Evolutionary conservation across 2,329 filamentous ascomycete genomes (phyloP).

Genomic region (Cryphonectria japonica): DNA sequence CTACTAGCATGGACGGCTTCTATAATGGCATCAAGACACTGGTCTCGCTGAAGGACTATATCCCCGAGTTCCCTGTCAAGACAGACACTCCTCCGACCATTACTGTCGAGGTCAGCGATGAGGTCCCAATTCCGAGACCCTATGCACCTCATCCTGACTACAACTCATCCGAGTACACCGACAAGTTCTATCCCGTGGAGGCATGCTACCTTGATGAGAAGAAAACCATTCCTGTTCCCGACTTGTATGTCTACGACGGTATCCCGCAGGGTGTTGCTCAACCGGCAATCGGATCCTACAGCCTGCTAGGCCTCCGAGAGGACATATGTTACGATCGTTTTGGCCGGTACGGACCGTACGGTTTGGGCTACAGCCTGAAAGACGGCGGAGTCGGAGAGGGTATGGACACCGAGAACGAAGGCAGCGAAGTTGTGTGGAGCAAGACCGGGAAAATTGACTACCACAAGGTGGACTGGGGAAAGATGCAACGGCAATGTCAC

Average conservation of each 20-base stretch:
- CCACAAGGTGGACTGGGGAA: constrained; percentile 57
- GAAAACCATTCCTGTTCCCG: constrained; percentile 60
- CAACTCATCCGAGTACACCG: constrained; percentile 57
- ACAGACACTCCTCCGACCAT: constrained; percentile 36
- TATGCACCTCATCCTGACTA: constrained; percentile 76
- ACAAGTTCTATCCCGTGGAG: constrained; percentile 56
- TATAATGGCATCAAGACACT: constrained; percentile 77
- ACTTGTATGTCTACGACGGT: constrained; percentile 70
- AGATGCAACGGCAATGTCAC: constrained; percentile 57
- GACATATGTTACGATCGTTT: constrained; percentile 89
- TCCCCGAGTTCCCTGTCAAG: constrained; percentile 71
- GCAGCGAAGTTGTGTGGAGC: constrained; percentile 63
- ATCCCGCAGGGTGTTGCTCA: constrained; percentile 78
- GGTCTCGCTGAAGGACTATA: constrained; percentile 64
- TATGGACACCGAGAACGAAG: constrained; percentile 73
- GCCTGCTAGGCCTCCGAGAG: constrained; percentile 71
- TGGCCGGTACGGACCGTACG: constrained; percentile 82
- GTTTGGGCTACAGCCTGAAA: constrained; percentile 76
- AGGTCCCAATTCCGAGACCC: constrained; percentile 49
- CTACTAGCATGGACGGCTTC: constrained; percentile 73
- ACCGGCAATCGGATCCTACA: constrained; percentile 76
- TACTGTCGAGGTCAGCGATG: constrained; percentile 38
- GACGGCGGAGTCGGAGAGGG: constrained; percentile 73
- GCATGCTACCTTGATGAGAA: constrained; percentile 67
- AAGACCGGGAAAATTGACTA: constrained; percentile 61